Evolutionary conservation across 2,329 filamentous ascomycete genomes (phyloP).

Genomic region (Clarireedia homoeocarpa): DNA sequence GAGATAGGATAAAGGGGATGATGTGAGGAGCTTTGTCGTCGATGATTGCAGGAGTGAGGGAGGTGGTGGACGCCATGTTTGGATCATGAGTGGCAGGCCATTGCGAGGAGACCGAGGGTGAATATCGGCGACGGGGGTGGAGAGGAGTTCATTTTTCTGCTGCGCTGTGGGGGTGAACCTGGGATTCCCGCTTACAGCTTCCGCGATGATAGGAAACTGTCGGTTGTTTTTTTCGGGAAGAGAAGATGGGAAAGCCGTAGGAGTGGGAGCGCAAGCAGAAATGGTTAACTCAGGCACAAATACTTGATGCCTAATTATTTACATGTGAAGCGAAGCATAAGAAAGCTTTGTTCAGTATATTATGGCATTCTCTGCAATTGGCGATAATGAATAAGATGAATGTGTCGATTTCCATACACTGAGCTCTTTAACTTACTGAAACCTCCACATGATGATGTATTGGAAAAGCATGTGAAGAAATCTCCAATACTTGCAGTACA

Average conservation of each 20-base stretch:
- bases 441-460: no score
- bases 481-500: neutral
- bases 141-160: no score
- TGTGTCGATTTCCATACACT: no score
- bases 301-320: neutral
- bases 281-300: neutral
- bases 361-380: no score
- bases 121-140: neutral
- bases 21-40: conserved; percentile 75
- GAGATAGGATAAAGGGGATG: conserved; percentile 66
- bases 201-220: no score
- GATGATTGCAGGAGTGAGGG: conserved; percentile 38
- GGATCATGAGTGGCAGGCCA: neutral
- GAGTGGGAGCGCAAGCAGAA: no score
- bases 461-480: conserved; percentile 1
- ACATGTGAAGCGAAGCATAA: neutral
- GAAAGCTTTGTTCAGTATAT: neutral
- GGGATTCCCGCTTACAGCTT: neutral
- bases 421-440: neutral
- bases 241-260: no score
- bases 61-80: neutral
- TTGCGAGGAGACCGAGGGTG: neutral
- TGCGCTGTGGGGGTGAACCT: no score
- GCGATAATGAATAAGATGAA: neutral
- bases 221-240: no score